phyloP scores from a whole-genome alignment of 495 filamentous ascomycete genomes.

The Elasticomyces elasticus region DNA sequence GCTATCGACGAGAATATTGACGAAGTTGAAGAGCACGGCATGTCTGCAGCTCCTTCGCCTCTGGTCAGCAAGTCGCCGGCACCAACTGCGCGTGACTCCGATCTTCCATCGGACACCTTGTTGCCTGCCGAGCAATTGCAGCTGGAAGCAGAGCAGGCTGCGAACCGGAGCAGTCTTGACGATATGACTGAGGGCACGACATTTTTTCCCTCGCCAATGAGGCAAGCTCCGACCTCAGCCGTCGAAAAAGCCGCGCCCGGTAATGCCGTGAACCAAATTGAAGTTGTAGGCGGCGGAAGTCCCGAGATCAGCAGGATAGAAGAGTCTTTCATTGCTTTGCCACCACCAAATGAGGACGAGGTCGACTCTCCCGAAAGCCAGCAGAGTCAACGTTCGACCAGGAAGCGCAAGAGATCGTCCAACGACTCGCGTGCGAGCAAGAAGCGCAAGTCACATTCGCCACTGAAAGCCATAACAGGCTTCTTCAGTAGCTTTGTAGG shows the following conservation, averaged over 20 bases:
- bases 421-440: background rate
- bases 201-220: background rate
- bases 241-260: background rate
- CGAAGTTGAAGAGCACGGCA: background rate
- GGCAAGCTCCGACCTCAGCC: background rate
- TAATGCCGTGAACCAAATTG: background rate
- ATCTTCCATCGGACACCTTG: constrained; percentile 11
- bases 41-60: background rate
- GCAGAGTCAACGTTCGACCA: constrained; percentile 5
- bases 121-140: constrained; percentile 12
- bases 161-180: background rate
- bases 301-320: constrained; percentile 8
- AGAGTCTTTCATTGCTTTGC: constrained; percentile 10
- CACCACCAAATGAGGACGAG: background rate
- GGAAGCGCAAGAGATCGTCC: constrained; percentile 22
- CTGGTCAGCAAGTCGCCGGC: background rate
- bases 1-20: background rate
- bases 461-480: constrained; percentile 12
- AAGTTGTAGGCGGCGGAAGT: background rate
- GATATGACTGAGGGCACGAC: background rate
- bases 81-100: background rate
- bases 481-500: constrained; percentile 11
- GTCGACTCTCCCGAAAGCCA: background rate
- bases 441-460: constrained; percentile 22
- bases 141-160: constrained; percentile 9